Base-by-base conservation (phyloP, 78 protist genomes). In the Polysphondylium violaceum region DNA sequence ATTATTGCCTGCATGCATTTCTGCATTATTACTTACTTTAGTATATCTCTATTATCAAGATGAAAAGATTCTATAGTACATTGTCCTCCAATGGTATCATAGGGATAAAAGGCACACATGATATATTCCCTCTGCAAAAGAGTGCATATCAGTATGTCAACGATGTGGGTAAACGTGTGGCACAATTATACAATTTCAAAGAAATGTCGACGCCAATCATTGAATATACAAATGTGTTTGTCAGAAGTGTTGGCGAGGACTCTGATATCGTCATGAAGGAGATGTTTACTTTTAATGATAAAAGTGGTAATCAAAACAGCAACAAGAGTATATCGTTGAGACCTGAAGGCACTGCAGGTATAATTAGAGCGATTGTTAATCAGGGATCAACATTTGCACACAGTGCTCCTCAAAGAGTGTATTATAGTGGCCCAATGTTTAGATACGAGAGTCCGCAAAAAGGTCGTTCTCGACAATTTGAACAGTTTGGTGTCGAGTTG, bases 281-380 rank as follows among this genome's bases (percentile, higher is more conserved):
- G 21, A 94, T 94, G 96, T 94, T 36, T 55, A 21, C 50, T 1
- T 64, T 77, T 33, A 63, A 16, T 2, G 96, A 77, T 27, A 41
- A 23, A 12, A 67, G 76, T 27, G 90, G 90, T 17, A 3, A 11
- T 14, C n/a, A n/a, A n/a, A n/a, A n/a, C n/a, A n/a, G n/a, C n/a
- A n/a, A n/a, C n/a, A 14, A 14, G 19, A n/a, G 72, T 2, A 71
- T 71, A 5, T 74, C 60, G 9, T 58, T 94, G 53, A 75, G 96
- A 33, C 96, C 96, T 0, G 96, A 94, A 31, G 78, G 81, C 31
- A 94, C 96, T 0, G 96, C 96, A 0, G 91, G 94, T 9, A 41
- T 91, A 3, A 69, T 91, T 8, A 23, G 95, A 1, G 95, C 88
- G 0, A 40, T 91, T 23, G 27, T 56, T 1, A 31, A 41, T 35